Evolutionary conservation across 805 yeast species (phyloP).

Genomic region (Cyberlindnera mycetangii): DNA sequence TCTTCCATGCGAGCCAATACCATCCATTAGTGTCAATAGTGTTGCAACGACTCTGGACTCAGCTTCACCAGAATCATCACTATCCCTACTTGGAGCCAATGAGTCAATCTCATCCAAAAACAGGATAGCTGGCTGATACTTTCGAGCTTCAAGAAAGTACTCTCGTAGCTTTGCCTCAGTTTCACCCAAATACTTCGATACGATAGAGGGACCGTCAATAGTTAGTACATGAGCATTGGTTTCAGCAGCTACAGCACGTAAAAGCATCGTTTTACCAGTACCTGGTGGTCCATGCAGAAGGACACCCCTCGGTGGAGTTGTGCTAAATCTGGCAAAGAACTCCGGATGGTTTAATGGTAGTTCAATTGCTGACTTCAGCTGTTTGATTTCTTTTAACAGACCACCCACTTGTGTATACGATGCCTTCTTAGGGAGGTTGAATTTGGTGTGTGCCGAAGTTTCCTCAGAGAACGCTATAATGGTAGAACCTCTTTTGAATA

Average conservation of each 20-base stretch:
- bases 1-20: slow-evolving; percentile 61
- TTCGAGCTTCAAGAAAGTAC: slow-evolving; percentile 78
- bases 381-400: slow-evolving; percentile 55
- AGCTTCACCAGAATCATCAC: slow-evolving; percentile 86
- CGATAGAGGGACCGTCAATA: slow-evolving; percentile 88
- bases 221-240: slow-evolving; percentile 79
- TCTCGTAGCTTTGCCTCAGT: slow-evolving; percentile 84
- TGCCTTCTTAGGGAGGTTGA: slow-evolving; percentile 40
- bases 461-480: slow-evolving; percentile 25
- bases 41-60: slow-evolving; percentile 92
- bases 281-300: slow-evolving; percentile 96
- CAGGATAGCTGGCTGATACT: slow-evolving; percentile 83
- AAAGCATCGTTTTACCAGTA: slow-evolving; percentile 89
- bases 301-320: slow-evolving; percentile 92
- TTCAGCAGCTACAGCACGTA: slow-evolving; percentile 78
- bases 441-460: slow-evolving; percentile 35
- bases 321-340: slow-evolving; percentile 78
- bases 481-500: slow-evolving; percentile 40
- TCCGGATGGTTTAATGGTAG: slow-evolving; percentile 79
- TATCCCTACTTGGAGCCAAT: slow-evolving; percentile 76
- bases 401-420: slow-evolving; percentile 75
- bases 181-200: slow-evolving; percentile 91
- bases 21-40: slow-evolving; percentile 76
- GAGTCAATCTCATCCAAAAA: slow-evolving; percentile 95
- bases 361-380: slow-evolving; percentile 64